A percentile compares a stretch with the other conserved stretches of the same genome.
These are phyloP conservation scores for Trebouxia sp. DNA, from an alignment of 139 green algal genomes.

Conservation along the genomic window DNA sequence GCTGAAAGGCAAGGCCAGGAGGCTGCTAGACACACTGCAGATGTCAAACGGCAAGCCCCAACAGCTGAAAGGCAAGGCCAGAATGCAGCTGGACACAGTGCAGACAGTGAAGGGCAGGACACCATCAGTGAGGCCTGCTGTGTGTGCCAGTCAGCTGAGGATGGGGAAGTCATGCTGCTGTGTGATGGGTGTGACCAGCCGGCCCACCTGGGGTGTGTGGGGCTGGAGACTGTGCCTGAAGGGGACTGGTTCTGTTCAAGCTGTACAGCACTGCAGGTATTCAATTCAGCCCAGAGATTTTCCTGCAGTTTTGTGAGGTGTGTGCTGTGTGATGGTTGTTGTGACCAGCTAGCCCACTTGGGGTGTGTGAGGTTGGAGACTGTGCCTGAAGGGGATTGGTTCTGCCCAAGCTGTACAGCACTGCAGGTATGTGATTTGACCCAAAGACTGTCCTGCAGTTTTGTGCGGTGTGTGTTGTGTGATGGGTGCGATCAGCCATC, in stretches of 20 bases:
- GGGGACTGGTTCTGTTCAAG: slow-evolving; percentile 16
- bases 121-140: slow-evolving; percentile 15
- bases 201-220: slow-evolving; percentile 14
- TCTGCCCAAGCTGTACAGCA: too few relatives aligned
- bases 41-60: too few relatives aligned
- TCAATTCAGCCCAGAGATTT: too few relatives aligned
- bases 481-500: background rate
- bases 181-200: slow-evolving; percentile 4
- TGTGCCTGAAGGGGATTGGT: slow-evolving; percentile 12
- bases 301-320: too few relatives aligned
- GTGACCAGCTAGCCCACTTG: background rate
- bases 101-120: background rate
- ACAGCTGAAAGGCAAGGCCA: background rate
- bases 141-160: slow-evolving; percentile 2
- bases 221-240: slow-evolving; percentile 9
- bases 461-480: too few relatives aligned
- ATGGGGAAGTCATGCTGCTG: slow-evolving; percentile 19
- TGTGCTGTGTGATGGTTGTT: slow-evolving; percentile 5
- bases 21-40: too few relatives aligned
- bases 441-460: too few relatives aligned
- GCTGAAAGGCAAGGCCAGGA: too few relatives aligned
- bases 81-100: background rate
- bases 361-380: slow-evolving; percentile 8
- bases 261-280: too few relatives aligned
- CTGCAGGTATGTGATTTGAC: too few relatives aligned